Evolutionary conservation across 345 rosid species (phyloP), one percentile per base, ranked within the genome.

Genomic region (Linum tenue): DNA sequence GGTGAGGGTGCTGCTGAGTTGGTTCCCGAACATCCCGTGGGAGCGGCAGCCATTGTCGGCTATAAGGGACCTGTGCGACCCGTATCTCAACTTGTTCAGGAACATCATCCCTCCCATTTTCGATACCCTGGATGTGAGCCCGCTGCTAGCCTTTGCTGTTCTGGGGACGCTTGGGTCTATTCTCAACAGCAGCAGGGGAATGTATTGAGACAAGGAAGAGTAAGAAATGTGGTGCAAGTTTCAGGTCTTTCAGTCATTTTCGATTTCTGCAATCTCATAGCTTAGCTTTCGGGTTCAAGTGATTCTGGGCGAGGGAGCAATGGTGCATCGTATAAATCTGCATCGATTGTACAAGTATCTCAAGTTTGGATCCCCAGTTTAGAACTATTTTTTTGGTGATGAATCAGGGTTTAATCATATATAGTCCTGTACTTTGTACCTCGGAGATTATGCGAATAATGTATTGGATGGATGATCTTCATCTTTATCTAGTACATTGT

Each of bases 21-120:
- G 96, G 98, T 92, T 92, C 74, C 98, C 96, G 0, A 92, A 92
- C 69, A 85, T 87, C 3, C 96, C 94, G 0, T 90, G 96, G 98
- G 96, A 92, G 55, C 75, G 88, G 31, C 97, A 87, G 78, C 96
- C 97, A 1, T 68, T 90, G 39, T 82, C 91, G 4, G 97, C 96
- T 1, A 84, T 90, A 4, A 79, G 94, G 67, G 97, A 86, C 77
- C 81, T 90, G 0, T 90, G 94, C 6, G 98, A 90, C 73, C 98
- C 96, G 3, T 90, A 92, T 59, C 73, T 92, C 69, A 90, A 86
- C 73, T 77, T 92, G 76, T 92, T 92, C 61, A 82, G 97, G 82
- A 90, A 85, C 51, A 75, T 92, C 37, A 86, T 87, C 60, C 97
- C 97, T 41, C 98, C 94, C 0, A 71, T 87, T 37, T 87, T 90